Percentiles rank a stretch among this genome's conserved stretches.
These are phyloP conservation scores for Rhizopus delemar DNA, from an alignment of 371 early-diverging fungal species.

Conservation along the genomic window DNA sequence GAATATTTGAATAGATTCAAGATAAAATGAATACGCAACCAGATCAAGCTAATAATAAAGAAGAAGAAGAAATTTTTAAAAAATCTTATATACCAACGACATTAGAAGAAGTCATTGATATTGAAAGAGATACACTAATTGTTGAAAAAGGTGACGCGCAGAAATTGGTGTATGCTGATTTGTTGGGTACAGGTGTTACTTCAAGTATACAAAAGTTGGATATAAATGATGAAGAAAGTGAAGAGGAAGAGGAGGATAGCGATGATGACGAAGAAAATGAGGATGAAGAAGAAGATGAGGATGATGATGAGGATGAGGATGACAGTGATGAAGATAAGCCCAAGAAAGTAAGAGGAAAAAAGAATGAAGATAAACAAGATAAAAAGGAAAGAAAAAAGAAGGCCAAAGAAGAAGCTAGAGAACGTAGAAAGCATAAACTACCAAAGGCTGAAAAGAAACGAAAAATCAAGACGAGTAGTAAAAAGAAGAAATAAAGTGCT, in stretches of 20 bases:
- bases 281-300: conserved; percentile 42
- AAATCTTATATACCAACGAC: conserved; percentile 92
- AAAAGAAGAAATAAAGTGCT: conserved; percentile 44
- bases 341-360: conserved; percentile 59
- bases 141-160: conserved; percentile 74
- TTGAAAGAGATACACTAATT: conserved; percentile 80
- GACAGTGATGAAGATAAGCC: conserved; percentile 37
- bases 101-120: conserved; percentile 88
- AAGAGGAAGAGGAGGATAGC: conserved; percentile 22
- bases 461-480: conserved; percentile 70
- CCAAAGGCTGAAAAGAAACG: conserved; percentile 93
- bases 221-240: conserved; percentile 11
- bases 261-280: conserved; percentile 34
- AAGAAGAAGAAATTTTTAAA: conserved; percentile 91
- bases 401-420: conserved; percentile 87
- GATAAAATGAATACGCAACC: conserved; percentile 36
- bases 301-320: conserved; percentile 42
- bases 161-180: conserved; percentile 57
- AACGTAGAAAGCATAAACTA: conserved; percentile 89
- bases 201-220: conserved; percentile 14
- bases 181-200: conserved; percentile 37
- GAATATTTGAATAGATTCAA: conserved; percentile 31
- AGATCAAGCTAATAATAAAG: conserved; percentile 40
- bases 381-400: conserved; percentile 86
- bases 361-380: conserved; percentile 83